A percentile compares a stretch with the other conserved stretches of the same genome.
These are phyloP conservation scores for Phytophthora ohioensis DNA, from an alignment of 352 stramenopile genomes.

Conservation along the genomic window DNA sequence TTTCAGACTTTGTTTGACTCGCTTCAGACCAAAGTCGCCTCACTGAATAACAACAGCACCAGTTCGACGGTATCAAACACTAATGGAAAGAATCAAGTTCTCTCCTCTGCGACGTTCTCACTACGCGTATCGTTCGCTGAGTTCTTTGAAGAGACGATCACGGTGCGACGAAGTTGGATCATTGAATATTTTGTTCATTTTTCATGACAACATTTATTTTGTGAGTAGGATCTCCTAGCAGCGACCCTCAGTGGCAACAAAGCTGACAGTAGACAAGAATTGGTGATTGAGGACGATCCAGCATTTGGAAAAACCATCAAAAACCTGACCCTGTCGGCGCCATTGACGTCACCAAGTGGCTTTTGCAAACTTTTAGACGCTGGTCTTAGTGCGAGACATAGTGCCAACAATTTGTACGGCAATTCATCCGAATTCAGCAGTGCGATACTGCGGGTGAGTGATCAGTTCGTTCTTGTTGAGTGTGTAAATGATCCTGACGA, in stretches of 20 bases:
- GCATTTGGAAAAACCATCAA: constrained; percentile 36
- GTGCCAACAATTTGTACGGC: constrained; percentile 48
- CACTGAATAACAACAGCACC: constrained; percentile 26
- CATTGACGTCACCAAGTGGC: constrained; percentile 29
- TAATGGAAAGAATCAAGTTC: constrained; percentile 9
- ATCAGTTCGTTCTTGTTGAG: background rate
- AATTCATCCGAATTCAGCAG: constrained; percentile 57
- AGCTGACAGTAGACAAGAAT: constrained; percentile 3
- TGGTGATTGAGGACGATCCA: constrained; percentile 29
- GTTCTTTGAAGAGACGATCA: constrained; percentile 66
- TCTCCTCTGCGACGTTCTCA: constrained; percentile 36
- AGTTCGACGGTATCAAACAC: background rate
- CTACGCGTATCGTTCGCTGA: constrained; percentile 60
- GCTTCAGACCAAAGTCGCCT: constrained; percentile 40
- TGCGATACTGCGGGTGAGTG: constrained; percentile 51
- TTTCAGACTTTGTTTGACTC: constrained; percentile 46
- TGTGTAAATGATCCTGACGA: background rate
- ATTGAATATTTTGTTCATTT: background rate
- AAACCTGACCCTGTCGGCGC: constrained; percentile 40
- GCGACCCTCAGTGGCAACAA: background rate
- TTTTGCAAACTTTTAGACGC: constrained; percentile 44
- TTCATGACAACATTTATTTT: background rate
- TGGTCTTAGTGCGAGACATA: constrained; percentile 38
- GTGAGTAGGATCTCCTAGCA: constrained; percentile 39
- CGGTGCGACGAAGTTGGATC: constrained; percentile 17